phyloP scores from a whole-genome alignment of 2,329 filamentous ascomycete species.

The Alternaria triticina region DNA sequence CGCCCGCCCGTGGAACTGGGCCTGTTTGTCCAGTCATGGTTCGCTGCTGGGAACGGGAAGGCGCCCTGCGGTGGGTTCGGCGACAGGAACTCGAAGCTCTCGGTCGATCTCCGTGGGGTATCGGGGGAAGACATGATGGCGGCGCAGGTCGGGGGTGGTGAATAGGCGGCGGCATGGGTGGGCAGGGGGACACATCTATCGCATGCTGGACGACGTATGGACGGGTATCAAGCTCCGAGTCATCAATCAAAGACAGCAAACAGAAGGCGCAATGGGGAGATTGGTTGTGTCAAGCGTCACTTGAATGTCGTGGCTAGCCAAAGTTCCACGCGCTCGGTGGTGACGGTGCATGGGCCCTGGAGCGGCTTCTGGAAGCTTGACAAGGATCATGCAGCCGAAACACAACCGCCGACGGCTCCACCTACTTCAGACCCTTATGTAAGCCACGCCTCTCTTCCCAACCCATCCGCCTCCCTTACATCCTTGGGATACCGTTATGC shows the following conservation, averaged over 20 bases:
- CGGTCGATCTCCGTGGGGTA: conserved; percentile 54
- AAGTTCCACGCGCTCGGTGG: conserved; percentile 14
- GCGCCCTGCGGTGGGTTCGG: conserved; percentile 50
- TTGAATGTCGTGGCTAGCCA: conserved; percentile 1
- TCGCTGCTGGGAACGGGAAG: conserved; percentile 63
- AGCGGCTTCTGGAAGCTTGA: conserved; percentile 7
- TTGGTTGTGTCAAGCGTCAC: conserved; percentile 1
- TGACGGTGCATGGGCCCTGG: conserved; percentile 13
- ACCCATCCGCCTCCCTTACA: neutral
- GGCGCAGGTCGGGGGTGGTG: conserved; percentile 34
- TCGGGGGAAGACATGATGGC: conserved; percentile 49
- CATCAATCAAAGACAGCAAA: neutral
- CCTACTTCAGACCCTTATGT: conserved; percentile 3
- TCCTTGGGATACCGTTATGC: neutral
- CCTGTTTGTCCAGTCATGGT: conserved; percentile 61
- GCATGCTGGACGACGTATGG: conserved; percentile 8
- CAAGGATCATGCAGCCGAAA: conserved; percentile 14
- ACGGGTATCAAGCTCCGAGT: neutral
- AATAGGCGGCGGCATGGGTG: conserved; percentile 45
- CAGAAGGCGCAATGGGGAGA: neutral
- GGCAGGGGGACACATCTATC: conserved; percentile 17
- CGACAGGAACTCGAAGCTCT: conserved; percentile 57
- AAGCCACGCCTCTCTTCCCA: neutral
- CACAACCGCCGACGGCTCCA: conserved; percentile 7
- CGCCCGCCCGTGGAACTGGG: conserved; percentile 55